Evolutionary conservation across 2,329 filamentous ascomycete genomes (phyloP), one percentile per base, ranked within the genome.

Genomic region (Cordyceps cateniannulata): DNA sequence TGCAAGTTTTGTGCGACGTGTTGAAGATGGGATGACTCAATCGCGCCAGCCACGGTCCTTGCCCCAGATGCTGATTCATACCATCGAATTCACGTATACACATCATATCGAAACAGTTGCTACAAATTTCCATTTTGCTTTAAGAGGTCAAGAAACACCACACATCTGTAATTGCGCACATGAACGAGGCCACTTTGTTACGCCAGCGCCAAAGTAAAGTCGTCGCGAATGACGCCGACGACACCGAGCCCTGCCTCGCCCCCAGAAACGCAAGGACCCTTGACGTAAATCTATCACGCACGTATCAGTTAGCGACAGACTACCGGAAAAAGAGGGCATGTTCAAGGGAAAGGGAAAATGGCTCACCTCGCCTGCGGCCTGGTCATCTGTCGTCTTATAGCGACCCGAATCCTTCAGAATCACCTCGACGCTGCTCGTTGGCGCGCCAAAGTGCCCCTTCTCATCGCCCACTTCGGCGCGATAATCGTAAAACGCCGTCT

Each of bases 401-500:
- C 76, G 74, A 5, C 76, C 77, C 35, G 77, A 85, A 69, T 91
- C 88, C 66, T 81, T 83, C 63, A 96, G 72, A 68, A 89, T 83
- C 44, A 97, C 72, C 76, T 98, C 93, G 1, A 93, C 82, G 66
- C 86, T 88, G 64, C 88, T 90, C 45, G 95, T 70, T 2, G 93
- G 93, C 10, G 88, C 80, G 3, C 95, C 95, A 69, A 98, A 96
- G 72, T 96, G 92, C 65, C 70, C 67, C 55, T 67, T 65, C 10
- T 8, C 25, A 29, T 52, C 57, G 56, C 64, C 66, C 45, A 72
- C 73, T 42, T 74, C 76, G 63, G 81, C 80, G 65, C 93, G 81
- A 73, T 98, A 98, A 71, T 98, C 93, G 70, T 90, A 96, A 44
- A 93, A 81, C 63, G 90, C 87, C 8, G 90, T 96, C 76, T 98